Evolutionary conservation across 148 eudicot genomes (phyloP).

Genomic region (Vaccinium macrocarpon): DNA sequence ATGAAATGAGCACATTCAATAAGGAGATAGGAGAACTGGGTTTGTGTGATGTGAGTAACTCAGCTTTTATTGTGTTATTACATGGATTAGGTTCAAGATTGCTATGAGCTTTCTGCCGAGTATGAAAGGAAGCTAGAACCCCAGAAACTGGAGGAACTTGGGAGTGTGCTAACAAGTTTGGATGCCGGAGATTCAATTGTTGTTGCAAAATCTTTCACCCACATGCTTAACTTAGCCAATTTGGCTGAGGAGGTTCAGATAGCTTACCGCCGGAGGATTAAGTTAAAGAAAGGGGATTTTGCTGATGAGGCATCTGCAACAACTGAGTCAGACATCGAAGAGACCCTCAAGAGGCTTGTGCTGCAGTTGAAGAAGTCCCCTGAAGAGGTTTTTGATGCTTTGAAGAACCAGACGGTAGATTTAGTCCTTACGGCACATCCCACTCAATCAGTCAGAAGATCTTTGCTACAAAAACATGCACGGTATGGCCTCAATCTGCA

Average conservation of each 20-base stretch:
- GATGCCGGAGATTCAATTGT: constrained; percentile 93
- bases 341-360: constrained; percentile 85
- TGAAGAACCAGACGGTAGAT: constrained; percentile 92
- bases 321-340: constrained; percentile 91
- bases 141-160: constrained; percentile 80
- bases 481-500: constrained; percentile 40
- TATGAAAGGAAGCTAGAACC: constrained; percentile 78
- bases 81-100: constrained; percentile 72
- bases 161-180: constrained; percentile 74
- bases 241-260: constrained; percentile 94
- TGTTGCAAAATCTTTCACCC: constrained; percentile 78
- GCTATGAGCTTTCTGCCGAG: constrained; percentile 92
- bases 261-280: constrained; percentile 71
- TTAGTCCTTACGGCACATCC: constrained; percentile 95
- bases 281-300: constrained; percentile 83
- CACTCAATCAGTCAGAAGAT: constrained; percentile 86
- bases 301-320: constrained; percentile 76
- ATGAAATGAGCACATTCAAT: neutral
- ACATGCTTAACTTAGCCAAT: constrained; percentile 97
- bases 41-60: neutral
- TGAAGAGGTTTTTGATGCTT: constrained; percentile 86
- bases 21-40: neutral
- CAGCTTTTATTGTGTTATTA: neutral
- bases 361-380: constrained; percentile 78
- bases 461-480: constrained; percentile 96